These are phyloP conservation scores for Triticum dicoccoides DNA, from an alignment of 176 grass and related monocot genomes.

Conservation along the genomic window DNA sequence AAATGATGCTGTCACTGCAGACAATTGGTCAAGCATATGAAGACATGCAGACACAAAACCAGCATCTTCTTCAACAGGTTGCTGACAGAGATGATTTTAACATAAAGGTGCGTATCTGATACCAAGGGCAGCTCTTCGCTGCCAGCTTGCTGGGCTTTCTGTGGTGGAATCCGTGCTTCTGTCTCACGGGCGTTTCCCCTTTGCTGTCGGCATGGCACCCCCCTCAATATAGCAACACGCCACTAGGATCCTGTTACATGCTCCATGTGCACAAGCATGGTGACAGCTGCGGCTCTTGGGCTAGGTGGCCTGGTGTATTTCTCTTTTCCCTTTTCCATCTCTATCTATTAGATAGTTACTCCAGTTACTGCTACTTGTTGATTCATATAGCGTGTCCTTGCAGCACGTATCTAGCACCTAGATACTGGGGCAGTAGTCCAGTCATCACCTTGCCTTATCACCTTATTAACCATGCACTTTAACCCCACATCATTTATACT, in stretches of 20 bases:
- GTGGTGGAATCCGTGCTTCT: not conserved
- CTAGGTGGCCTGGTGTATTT: not conserved
- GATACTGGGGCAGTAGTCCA: not conserved
- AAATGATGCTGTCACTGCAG: conserved; percentile 43
- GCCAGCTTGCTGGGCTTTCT: not conserved
- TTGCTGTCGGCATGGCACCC: not conserved
- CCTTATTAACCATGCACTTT: not conserved
- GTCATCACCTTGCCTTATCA: not conserved
- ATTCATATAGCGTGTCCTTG: not conserved
- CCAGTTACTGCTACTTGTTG: not conserved
- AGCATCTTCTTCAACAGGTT: conserved; percentile 87
- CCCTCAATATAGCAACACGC: not conserved
- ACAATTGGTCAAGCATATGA: conserved; percentile 99
- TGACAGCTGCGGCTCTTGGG: not conserved
- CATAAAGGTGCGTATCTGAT: conserved; percentile 73
- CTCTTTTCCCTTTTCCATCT: not conserved
- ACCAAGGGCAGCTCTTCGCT: not conserved
- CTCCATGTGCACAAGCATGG: not conserved
- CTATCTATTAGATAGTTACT: not conserved
- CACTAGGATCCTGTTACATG: not conserved
- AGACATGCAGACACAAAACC: conserved; percentile 97
- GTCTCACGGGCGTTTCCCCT: not conserved
- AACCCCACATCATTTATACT: not conserved
- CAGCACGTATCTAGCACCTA: not conserved
- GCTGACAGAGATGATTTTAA: conserved; percentile 93